phyloP scores from a whole-genome alignment of 768 basidiomycete genomes.

The Pleurotus tuber-regium region DNA sequence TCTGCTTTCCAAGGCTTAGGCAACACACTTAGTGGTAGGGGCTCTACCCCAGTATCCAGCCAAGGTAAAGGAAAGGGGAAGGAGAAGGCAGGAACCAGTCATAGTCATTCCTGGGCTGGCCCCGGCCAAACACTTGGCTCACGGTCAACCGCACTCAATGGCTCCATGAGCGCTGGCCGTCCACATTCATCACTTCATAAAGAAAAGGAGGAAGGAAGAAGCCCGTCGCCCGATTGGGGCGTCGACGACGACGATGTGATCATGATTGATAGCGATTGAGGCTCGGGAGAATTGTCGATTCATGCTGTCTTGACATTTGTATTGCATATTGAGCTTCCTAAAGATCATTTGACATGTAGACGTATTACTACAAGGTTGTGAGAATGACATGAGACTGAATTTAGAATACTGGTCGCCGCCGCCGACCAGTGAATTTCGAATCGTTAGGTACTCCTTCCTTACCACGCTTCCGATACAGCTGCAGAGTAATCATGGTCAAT shows the following conservation, averaged over 20 bases:
- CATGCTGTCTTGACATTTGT: slow-evolving; percentile 14
- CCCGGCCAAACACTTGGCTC: slow-evolving; percentile 51
- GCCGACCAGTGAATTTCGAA: slow-evolving; percentile 92
- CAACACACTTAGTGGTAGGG: slow-evolving; percentile 59
- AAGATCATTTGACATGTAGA: slow-evolving; percentile 9
- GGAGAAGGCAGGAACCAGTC: slow-evolving; percentile 35
- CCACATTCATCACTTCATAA: slow-evolving; percentile 16
- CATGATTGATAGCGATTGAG: slow-evolving; percentile 78
- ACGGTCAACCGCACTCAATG: slow-evolving; percentile 24
- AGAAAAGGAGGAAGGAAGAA: slow-evolving; percentile 44
- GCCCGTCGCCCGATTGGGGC: slow-evolving; percentile 74
- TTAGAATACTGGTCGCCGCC: slow-evolving; percentile 78
- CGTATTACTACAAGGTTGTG: slow-evolving; percentile 9
- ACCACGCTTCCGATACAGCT: slow-evolving; percentile 84
- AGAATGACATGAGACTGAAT: slow-evolving; percentile 16
- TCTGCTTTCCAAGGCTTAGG: slow-evolving; percentile 65
- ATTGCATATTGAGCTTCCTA: slow-evolving; percentile 2
- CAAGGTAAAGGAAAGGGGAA: slow-evolving; percentile 56
- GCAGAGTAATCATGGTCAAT: slow-evolving; percentile 2
- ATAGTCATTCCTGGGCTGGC: slow-evolving; percentile 39
- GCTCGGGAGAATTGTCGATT: background rate
- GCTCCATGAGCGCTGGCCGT: slow-evolving; percentile 21
- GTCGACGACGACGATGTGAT: slow-evolving; percentile 85
- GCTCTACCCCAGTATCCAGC: slow-evolving; percentile 25
- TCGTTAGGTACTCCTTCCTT: slow-evolving; percentile 83